A percentile compares a stretch with the other conserved stretches of the same genome.
Conservation (phyloP, 768 basidiomycete species). For the Brasilioporus rufonigricans region DNA sequence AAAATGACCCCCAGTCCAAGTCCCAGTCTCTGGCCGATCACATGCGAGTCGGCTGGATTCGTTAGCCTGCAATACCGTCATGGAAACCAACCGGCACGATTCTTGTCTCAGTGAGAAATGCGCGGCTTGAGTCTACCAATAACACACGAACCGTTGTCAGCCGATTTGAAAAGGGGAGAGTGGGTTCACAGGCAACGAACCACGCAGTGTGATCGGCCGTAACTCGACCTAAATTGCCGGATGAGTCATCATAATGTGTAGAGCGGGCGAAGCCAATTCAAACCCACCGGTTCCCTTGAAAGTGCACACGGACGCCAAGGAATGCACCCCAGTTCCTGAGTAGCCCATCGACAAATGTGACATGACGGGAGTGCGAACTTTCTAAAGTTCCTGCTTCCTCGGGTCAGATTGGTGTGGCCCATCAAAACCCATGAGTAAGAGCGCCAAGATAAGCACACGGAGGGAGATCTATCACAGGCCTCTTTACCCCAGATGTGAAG, state of each 20-base stretch:
- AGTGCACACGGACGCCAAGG: constrained; percentile 7
- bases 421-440: constrained; percentile 8
- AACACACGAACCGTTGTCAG: not conserved
- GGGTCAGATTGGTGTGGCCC: constrained; percentile 3
- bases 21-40: not conserved
- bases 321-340: constrained; percentile 32
- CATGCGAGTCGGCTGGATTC: not conserved
- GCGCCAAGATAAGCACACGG: constrained; percentile 16
- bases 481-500: constrained; percentile 17
- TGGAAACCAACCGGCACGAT: constrained; percentile 17
- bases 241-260: not conserved
- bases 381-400: constrained; percentile 13
- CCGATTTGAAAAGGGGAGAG: constrained; percentile 4
- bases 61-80: constrained; percentile 1
- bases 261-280: constrained; percentile 5
- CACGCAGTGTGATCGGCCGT: constrained; percentile 4
- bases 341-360: constrained; percentile 12
- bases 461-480: not conserved
- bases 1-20: not conserved
- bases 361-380: constrained; percentile 9
- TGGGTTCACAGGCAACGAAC: not conserved
- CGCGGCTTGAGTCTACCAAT: not conserved
- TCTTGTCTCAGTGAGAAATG: not conserved
- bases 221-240: constrained; percentile 2
- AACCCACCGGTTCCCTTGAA: constrained; percentile 3